Conservation (phyloP, 2,329 filamentous ascomycete genomes). For the Microthyrium microscopicum region DNA sequence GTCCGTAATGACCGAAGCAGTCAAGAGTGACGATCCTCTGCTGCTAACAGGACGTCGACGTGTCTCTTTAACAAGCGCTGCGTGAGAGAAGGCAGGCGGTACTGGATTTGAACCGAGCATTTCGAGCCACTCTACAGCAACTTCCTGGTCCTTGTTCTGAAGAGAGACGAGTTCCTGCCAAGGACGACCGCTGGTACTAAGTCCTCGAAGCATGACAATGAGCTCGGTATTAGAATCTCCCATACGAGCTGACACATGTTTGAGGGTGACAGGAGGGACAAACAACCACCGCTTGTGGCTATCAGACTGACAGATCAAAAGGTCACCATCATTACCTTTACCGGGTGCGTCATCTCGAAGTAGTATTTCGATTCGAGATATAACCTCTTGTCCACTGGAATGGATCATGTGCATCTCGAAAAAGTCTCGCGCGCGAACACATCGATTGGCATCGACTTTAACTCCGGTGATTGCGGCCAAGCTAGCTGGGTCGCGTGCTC, state of each 20-base stretch:
- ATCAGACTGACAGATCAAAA: conserved; percentile 88
- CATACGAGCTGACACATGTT: conserved; percentile 60
- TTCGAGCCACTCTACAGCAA: conserved; percentile 71
- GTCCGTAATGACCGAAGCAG: conserved; percentile 3
- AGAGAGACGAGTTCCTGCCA: conserved; percentile 82
- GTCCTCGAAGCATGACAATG: conserved; percentile 72
- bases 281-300: conserved; percentile 63
- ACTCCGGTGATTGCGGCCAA: conserved; percentile 55
- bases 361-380: conserved; percentile 76
- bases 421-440: conserved; percentile 77
- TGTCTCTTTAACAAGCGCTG: conserved; percentile 34
- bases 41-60: conserved; percentile 25
- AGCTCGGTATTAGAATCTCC: conserved; percentile 59
- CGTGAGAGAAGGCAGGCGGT: conserved; percentile 38
- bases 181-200: conserved; percentile 40
- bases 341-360: conserved; percentile 64
- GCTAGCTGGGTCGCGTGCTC: conserved; percentile 63
- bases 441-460: conserved; percentile 56
- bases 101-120: conserved; percentile 56
- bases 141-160: conserved; percentile 56
- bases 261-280: conserved; percentile 69
- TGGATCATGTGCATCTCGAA: conserved; percentile 77
- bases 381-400: conserved; percentile 76
- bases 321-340: conserved; percentile 53
- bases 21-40: conserved; percentile 38